A percentile compares a stretch with the other conserved stretches of the same genome.
Conservation (phyloP, 1,139 yeast species). For the Candida pseudocylindracea region DNA sequence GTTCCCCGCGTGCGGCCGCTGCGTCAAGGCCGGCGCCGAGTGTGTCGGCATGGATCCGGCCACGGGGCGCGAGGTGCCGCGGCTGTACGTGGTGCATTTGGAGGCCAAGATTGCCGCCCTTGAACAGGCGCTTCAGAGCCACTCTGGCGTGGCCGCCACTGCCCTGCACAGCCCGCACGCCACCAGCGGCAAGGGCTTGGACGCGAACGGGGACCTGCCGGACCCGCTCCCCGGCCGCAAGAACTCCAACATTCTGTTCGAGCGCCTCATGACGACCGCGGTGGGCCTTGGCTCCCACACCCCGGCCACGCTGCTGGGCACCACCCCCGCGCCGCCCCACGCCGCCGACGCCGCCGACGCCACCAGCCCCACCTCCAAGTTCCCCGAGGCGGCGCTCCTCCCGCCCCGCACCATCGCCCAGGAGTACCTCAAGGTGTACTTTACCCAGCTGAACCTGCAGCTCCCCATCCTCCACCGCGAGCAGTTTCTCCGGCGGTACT, state of each 20-base stretch:
- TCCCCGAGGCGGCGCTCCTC: conserved; percentile 17
- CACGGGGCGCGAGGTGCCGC: conserved; percentile 68
- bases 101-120: conserved; percentile 40
- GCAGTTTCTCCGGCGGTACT: conserved; percentile 38
- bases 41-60: conserved; percentile 78
- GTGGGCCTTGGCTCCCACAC: conserved; percentile 1
- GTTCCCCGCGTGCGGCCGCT: conserved; percentile 41
- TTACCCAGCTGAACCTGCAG: conserved; percentile 66
- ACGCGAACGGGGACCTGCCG: neutral
- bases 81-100: conserved; percentile 55
- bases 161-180: neutral
- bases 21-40: conserved; percentile 43
- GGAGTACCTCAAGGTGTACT: conserved; percentile 39
- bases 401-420: conserved; percentile 61
- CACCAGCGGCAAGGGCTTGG: neutral
- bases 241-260: conserved; percentile 25
- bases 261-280: conserved; percentile 45
- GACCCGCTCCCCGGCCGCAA: neutral
- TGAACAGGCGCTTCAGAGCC: conserved; percentile 22
- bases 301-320: neutral
- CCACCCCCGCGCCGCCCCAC: neutral
- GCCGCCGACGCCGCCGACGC: conserved; percentile 1
- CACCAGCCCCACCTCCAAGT: conserved; percentile 2
- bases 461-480: conserved; percentile 69
- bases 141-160: conserved; percentile 5